Percentiles rank a stretch among this genome's conserved stretches.
Evolutionary conservation across 345 rosid species (phyloP).

Genomic region (Lagerstroemia speciosa): DNA sequence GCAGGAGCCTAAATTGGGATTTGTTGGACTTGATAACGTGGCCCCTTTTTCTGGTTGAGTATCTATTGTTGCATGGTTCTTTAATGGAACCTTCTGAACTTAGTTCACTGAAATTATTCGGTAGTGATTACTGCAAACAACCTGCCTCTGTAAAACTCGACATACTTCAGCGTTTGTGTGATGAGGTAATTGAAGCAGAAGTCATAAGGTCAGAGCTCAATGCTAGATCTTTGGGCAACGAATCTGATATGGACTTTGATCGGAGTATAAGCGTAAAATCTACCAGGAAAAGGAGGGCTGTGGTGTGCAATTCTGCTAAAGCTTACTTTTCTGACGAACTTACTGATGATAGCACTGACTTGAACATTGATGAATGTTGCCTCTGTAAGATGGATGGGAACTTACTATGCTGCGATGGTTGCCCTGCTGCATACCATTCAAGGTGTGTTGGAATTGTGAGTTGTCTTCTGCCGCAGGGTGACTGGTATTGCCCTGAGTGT

Average conservation of each 20-base stretch:
- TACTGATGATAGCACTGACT: conserved; percentile 44
- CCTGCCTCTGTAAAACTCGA: conserved; percentile 59
- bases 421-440: conserved; percentile 99
- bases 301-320: conserved; percentile 34
- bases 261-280: conserved; percentile 38
- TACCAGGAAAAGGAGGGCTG: conserved; percentile 45
- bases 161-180: conserved; percentile 64
- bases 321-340: conserved; percentile 45
- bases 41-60: conserved; percentile 80
- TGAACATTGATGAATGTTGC: conserved; percentile 89
- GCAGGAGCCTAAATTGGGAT: conserved; percentile 93
- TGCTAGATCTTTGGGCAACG: conserved; percentile 59
- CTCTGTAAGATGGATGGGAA: conserved; percentile 97
- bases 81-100: conserved; percentile 47
- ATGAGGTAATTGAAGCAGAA: conserved; percentile 71
- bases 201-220: conserved; percentile 63
- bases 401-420: conserved; percentile 95
- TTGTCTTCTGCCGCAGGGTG: conserved; percentile 85
- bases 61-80: conserved; percentile 57
- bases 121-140: conserved; percentile 60
- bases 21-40: conserved; percentile 70
- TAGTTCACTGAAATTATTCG: conserved; percentile 43
- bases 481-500: conserved; percentile 99
- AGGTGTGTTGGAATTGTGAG: conserved; percentile 82
- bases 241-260: conserved; percentile 55